Evolutionary conservation across 352 stramenopile genomes (phyloP), one percentile per base, ranked within the genome.

Genomic region (Globisporangium spiculum): DNA sequence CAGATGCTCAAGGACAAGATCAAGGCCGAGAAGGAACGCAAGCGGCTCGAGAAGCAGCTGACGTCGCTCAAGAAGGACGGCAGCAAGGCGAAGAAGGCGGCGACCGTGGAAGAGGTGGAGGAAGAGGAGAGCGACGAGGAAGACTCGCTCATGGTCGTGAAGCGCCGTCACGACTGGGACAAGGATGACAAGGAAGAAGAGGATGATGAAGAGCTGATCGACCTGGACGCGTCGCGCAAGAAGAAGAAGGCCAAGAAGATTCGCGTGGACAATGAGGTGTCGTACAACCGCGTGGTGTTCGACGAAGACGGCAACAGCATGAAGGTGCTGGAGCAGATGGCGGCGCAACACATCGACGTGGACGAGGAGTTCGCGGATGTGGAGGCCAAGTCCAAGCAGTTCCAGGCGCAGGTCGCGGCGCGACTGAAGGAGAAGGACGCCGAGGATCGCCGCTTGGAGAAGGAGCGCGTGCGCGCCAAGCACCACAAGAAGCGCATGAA

Each of bases 1-100:
- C 85, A 98, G 74, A 88, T 97, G 77, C 88, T 99, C 9, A 99
- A 99, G 73, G 96, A 99, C 54, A 97, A 99, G 76, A 99, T 99
- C 70, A 98, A 98, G 72, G 86, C 89, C 6, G 96, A 99, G 73
- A 98, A 98, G 75, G 78, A 97, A 65, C 85, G 94, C 71, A 98
- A 98, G 77, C 89, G 90, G 26, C 77, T 98, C 34, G 89, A 88
- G 12, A 92, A 89, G 34, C 75, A 97, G 48, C 60, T 94, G 30
- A 74, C 77, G 66, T 67, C 76, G 41, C 68, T 88, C 53, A 73
- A 72, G 50, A 67, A 73, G 20, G 74, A 79, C 20, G 65, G 65
- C 12, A 79, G 76, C 44, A 71, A 77, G 70, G 59, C 80, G 26
- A 67, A 20, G 18, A 30, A 84, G 59, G 64, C 64, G 4, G 67